Base-by-base conservation (phyloP, 2,329 filamentous ascomycete genomes). In the Ceratocystis destructans region DNA sequence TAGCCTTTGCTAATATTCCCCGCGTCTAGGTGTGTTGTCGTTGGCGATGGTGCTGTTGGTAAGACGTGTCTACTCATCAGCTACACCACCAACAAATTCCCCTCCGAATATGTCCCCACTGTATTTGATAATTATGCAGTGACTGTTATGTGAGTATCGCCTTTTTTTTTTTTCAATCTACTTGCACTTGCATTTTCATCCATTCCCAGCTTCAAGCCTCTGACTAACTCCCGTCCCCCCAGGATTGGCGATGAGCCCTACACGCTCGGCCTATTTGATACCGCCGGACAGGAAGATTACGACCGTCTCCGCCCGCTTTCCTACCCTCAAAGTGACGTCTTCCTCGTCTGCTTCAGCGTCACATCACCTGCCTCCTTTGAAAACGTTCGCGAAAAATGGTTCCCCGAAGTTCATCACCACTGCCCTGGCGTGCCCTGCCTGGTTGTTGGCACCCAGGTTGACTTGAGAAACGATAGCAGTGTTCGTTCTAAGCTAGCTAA, bases 81-180 rank as follows among this genome's bases (percentile, higher is more conserved):
- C 76, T 99, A 99, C 79, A 99, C 94, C 70, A 99, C 94, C 70
- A 99, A 99, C 83, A 97, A 97, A 74, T 99, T 99, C 77, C 94
- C 94, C 45, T 96, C 92, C 73, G 94, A 99, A 92, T 99, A 99
- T 77, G 94, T 99, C 68, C 94, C 94, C 64, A 99, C 94, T 37
- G 94, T 99, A 70, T 99, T 99, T 78, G 94, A 99, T 78, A 99
- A 99, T 80, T 99, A 99, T 83, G 94, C 94, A 67, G 94, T 99
- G 76, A 99, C 94, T 71, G 94, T 99, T 72, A 99, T 99, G 94
- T 96, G 83, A 87, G 91, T 87, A 66, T 69, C 72, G 33, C 69
- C 57, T 48, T 67, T 59, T 17, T 61, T 41, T 15, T 41, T 28
- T 10, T 45, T 65, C 62, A 65, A 57, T 68, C 71, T 63, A 55